These are phyloP conservation scores for Clonostachys sp. DNA, from an alignment of 2,329 filamentous ascomycete species.

Conservation along the genomic window DNA sequence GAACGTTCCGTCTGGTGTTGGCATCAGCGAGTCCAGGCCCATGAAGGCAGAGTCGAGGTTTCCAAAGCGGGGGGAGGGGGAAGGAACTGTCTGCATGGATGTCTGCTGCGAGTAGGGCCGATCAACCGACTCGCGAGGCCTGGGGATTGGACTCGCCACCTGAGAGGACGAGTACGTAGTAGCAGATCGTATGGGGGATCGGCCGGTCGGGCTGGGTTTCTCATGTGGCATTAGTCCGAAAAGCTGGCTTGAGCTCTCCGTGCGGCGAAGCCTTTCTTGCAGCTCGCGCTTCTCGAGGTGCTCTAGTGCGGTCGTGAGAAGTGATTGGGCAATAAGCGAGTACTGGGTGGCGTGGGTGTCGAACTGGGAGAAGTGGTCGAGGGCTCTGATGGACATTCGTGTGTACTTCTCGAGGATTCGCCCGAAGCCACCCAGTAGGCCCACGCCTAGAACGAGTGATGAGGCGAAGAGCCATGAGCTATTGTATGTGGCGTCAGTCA, in stretches of 20 bases:
- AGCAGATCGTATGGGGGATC: too few relatives aligned
- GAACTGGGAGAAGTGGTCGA: slow-evolving; percentile 42
- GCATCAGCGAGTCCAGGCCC: slow-evolving; percentile 28
- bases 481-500: neutral
- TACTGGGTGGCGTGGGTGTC: slow-evolving; percentile 49
- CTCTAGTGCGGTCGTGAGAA: slow-evolving; percentile 37
- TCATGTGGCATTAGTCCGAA: slow-evolving; percentile 40
- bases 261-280: slow-evolving; percentile 37
- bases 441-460: slow-evolving; percentile 45
- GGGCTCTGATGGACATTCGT: slow-evolving; percentile 37
- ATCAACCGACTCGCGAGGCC: slow-evolving; percentile 14
- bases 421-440: slow-evolving; percentile 45
- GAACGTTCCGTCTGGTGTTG: slow-evolving; percentile 33
- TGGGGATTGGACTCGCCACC: neutral
- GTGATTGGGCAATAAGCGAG: slow-evolving; percentile 45
- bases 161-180: neutral
- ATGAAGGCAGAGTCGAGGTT: slow-evolving; percentile 32
- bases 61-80: slow-evolving; percentile 22
- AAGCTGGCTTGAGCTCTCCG: slow-evolving; percentile 44
- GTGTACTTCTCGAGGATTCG: slow-evolving; percentile 46
- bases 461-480: slow-evolving; percentile 51
- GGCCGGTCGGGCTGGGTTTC: too few relatives aligned
- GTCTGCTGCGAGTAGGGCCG: slow-evolving; percentile 8
- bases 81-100: neutral
- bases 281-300: slow-evolving; percentile 43